Conservation (phyloP, 306 rosid species). For the Glycine tomentella region DNA sequence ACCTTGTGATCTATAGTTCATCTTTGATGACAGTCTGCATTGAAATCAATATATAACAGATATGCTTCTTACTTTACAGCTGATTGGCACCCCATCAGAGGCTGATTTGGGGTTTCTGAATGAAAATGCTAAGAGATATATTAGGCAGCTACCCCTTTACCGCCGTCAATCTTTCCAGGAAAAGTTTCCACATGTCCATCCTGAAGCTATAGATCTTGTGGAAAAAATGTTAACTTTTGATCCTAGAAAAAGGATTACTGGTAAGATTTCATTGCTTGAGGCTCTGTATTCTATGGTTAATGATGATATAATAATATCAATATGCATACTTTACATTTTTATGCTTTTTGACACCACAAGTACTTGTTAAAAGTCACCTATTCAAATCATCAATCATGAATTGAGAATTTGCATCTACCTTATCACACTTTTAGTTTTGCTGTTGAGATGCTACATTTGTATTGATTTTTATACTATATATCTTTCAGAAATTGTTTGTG, state of each 20-base stretch:
- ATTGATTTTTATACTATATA: background rate
- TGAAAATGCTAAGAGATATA: slow-evolving; percentile 97
- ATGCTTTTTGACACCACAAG: slow-evolving; percentile 1
- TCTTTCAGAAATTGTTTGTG: slow-evolving; percentile 34
- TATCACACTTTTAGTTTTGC: background rate
- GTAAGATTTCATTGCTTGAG: slow-evolving; percentile 59
- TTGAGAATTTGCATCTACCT: slow-evolving; percentile 9
- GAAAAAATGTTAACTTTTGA: slow-evolving; percentile 96
- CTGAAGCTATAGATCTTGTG: slow-evolving; percentile 94
- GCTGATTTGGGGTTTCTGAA: slow-evolving; percentile 87
- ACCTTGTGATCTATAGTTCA: slow-evolving; percentile 6
- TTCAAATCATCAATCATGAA: background rate
- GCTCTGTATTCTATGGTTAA: slow-evolving; percentile 25
- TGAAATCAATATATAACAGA: slow-evolving; percentile 34
- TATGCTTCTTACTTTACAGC: slow-evolving; percentile 60
- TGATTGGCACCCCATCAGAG: slow-evolving; percentile 98
- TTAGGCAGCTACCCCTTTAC: slow-evolving; percentile 75
- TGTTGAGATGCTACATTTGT: slow-evolving; percentile 22
- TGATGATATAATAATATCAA: slow-evolving; percentile 24
- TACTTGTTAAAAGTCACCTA: slow-evolving; percentile 5
- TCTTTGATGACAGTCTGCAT: slow-evolving; percentile 23
- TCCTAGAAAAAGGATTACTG: slow-evolving; percentile 91
- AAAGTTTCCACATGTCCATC: slow-evolving; percentile 94
- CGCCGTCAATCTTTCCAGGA: slow-evolving; percentile 87
- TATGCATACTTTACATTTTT: background rate